Conservation (phyloP, 345 rosid species). For the Garcia nutans region DNA sequence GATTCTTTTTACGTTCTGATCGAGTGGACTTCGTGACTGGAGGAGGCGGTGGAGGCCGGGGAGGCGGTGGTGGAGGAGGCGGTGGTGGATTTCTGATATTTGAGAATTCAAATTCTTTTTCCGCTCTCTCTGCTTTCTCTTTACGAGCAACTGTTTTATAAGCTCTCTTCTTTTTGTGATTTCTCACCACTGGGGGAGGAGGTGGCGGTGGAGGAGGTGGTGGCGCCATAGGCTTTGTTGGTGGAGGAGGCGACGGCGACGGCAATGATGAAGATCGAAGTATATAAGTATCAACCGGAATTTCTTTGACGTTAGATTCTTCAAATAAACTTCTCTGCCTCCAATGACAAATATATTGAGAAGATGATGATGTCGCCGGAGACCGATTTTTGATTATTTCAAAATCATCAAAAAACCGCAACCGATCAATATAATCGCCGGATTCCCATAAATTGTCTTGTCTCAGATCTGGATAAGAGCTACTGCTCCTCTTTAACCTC, state of each 20-base stretch:
- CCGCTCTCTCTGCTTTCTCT: conserved; percentile 29
- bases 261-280: conserved; percentile 33
- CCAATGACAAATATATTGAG: conserved; percentile 13
- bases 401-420: conserved; percentile 71
- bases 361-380: not conserved
- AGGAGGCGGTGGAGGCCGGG: conserved; percentile 36
- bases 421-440: conserved; percentile 35
- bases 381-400: conserved; percentile 43
- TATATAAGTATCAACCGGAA: conserved; percentile 58
- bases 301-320: conserved; percentile 51
- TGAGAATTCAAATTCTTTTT: conserved; percentile 20
- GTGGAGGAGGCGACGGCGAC: conserved; percentile 22
- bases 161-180: conserved; percentile 34
- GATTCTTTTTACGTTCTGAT: conserved; percentile 48
- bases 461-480: conserved; percentile 77
- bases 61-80: conserved; percentile 36
- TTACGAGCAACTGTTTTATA: conserved; percentile 38
- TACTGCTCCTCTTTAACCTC: conserved; percentile 66
- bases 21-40: conserved; percentile 2
- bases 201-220: conserved; percentile 35
- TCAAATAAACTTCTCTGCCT: conserved; percentile 32
- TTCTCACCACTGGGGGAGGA: conserved; percentile 23
- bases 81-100: conserved; percentile 36
- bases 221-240: conserved; percentile 32
- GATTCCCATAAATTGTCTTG: conserved; percentile 44